phyloP scores from a whole-genome alignment of 1,284 basidiomycete species.

The Cystobasidium sp. region DNA sequence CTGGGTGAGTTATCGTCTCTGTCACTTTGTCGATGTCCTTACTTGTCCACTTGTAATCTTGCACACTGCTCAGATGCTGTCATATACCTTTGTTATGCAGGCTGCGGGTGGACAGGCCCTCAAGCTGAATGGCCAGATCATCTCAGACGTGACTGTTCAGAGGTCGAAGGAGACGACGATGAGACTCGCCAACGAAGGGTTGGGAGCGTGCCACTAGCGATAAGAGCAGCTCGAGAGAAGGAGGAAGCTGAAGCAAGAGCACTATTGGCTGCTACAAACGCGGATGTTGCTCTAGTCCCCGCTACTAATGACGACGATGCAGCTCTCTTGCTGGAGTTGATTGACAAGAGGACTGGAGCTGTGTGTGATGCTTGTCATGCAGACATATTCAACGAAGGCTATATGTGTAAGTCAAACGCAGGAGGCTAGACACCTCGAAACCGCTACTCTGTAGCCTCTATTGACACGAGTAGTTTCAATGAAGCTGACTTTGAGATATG shows the following conservation, averaged over 20 bases:
- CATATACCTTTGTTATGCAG: neutral
- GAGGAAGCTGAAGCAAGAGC: neutral
- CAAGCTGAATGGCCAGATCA: constrained; percentile 16
- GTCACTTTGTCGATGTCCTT: neutral
- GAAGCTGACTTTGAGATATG: no score
- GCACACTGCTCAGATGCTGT: neutral
- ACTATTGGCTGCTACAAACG: neutral
- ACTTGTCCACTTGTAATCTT: neutral
- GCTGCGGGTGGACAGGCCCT: constrained; percentile 15
- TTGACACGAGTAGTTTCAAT: neutral
- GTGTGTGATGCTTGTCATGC: constrained; percentile 8
- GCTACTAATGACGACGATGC: neutral
- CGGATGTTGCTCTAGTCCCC: neutral
- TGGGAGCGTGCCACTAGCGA: constrained; percentile 15
- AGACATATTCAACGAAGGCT: constrained; percentile 3
- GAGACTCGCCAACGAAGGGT: neutral
- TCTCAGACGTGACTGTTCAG: constrained; percentile 8
- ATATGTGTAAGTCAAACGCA: neutral
- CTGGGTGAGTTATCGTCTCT: neutral
- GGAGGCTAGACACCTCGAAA: neutral
- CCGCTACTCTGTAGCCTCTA: neutral
- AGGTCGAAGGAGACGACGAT: constrained; percentile 17
- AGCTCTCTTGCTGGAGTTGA: neutral
- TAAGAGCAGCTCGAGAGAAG: neutral
- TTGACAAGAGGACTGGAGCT: neutral